Evolutionary conservation across 345 rosid species (phyloP).

Genomic region (Geranium brycei): DNA sequence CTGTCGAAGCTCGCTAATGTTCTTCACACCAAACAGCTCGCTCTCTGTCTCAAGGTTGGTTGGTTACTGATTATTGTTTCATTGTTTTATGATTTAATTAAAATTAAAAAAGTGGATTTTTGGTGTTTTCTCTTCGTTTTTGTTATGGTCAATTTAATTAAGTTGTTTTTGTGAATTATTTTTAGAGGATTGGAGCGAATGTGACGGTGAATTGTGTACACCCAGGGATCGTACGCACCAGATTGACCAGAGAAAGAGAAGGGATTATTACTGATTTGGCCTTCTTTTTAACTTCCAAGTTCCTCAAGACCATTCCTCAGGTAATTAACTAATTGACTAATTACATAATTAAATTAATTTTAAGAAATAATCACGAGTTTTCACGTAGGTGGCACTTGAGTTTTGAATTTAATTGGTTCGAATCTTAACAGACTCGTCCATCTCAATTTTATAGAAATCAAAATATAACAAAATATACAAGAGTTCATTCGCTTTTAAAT

Average conservation of each 20-base stretch:
- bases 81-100: too few species aligned
- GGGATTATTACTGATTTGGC: slow-evolving; percentile 70
- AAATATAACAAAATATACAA: too few species aligned
- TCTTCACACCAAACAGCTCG: slow-evolving; percentile 90
- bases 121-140: slow-evolving; percentile 17
- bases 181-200: slow-evolving; percentile 67
- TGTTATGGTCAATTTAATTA: background rate
- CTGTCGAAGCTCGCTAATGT: slow-evolving; percentile 98
- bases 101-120: slow-evolving; percentile 15
- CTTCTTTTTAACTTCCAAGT: slow-evolving; percentile 73
- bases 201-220: slow-evolving; percentile 86
- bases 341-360: background rate
- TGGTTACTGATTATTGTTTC: too few species aligned
- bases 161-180: background rate
- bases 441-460: too few species aligned
- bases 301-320: slow-evolving; percentile 85
- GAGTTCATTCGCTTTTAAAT: too few species aligned
- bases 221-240: slow-evolving; percentile 86
- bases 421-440: too few species aligned
- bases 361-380: too few species aligned
- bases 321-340: slow-evolving; percentile 15
- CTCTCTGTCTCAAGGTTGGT: slow-evolving; percentile 55
- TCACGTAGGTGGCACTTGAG: too few species aligned
- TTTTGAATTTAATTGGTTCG: too few species aligned
- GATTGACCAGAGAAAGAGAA: slow-evolving; percentile 87